Conservation (phyloP, 2,329 filamentous ascomycete species). For the Verticillium isaacii region DNA sequence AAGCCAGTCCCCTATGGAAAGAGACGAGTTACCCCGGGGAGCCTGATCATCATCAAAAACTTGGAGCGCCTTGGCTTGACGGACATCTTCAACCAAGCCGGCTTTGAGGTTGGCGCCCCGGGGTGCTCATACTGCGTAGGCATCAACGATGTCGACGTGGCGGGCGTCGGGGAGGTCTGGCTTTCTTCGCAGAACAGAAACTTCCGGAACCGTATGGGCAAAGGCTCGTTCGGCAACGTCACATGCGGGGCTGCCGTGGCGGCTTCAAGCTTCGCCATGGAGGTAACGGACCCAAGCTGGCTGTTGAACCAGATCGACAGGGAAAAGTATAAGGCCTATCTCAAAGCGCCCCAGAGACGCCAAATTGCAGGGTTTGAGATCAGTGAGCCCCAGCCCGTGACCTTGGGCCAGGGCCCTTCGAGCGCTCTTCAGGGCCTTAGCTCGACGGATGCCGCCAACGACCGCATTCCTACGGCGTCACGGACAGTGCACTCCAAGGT, state of each 20-base stretch:
- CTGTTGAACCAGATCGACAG: conserved; percentile 21
- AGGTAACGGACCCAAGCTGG: conserved; percentile 28
- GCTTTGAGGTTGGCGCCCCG: conserved; percentile 32
- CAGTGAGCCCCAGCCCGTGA: neutral
- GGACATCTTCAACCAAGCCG: conserved; percentile 31
- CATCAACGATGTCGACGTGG: conserved; percentile 31
- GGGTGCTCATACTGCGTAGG: conserved; percentile 40
- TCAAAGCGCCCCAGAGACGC: conserved; percentile 7
- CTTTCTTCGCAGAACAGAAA: conserved; percentile 38
- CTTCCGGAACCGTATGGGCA: conserved; percentile 37
- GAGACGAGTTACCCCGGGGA: conserved; percentile 33
- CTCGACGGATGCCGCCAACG: neutral
- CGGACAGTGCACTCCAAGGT: conserved; percentile 8
- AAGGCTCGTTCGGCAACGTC: conserved; percentile 31
- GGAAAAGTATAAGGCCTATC: neutral
- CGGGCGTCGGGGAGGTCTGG: conserved; percentile 34
- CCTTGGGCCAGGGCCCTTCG: neutral
- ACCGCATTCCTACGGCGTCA: conserved; percentile 3
- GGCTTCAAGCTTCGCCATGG: conserved; percentile 40
- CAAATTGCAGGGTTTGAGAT: conserved; percentile 5
- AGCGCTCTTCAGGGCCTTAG: neutral
- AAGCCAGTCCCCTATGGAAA: conserved; percentile 24
- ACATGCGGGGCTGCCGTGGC: conserved; percentile 40
- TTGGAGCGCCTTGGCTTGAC: conserved; percentile 25
- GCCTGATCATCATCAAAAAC: conserved; percentile 26